A percentile compares a stretch with the other conserved stretches of the same genome.
These are phyloP conservation scores for Gigaspora rosea DNA, from an alignment of 192 early-diverging fungal genomes.

Conservation along the genomic window DNA sequence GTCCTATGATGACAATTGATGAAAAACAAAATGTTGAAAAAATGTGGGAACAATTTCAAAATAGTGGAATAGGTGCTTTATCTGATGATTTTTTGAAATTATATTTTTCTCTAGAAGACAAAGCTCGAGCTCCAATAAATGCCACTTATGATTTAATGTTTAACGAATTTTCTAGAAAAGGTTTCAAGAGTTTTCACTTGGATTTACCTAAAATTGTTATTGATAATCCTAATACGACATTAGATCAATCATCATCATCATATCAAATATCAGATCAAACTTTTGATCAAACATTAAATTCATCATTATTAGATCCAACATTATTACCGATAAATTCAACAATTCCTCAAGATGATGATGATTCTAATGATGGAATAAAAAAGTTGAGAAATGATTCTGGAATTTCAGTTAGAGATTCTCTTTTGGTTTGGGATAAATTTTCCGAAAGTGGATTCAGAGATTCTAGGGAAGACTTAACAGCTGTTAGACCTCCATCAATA, in stretches of 20 bases:
- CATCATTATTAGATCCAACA: neutral
- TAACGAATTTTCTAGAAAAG: constrained; percentile 11
- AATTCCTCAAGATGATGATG: no score
- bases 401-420: neutral
- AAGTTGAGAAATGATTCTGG: constrained; percentile 12
- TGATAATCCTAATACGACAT: neutral
- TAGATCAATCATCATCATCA: neutral
- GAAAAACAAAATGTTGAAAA: constrained; percentile 14
- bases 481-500: neutral
- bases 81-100: constrained; percentile 27
- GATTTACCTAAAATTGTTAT: neutral
- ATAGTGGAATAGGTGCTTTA: constrained; percentile 7
- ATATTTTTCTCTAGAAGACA: constrained; percentile 30
- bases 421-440: constrained; percentile 26
- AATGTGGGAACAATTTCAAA: constrained; percentile 33
- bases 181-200: constrained; percentile 10
- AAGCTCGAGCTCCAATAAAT: neutral
- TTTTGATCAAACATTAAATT: no score
- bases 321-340: no score
- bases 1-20: constrained; percentile 26
- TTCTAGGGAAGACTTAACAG: constrained; percentile 7
- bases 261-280: neutral
- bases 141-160: neutral
- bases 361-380: no score
- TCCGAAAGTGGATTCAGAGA: constrained; percentile 17